These are phyloP conservation scores for Daldinia vernicosa DNA, from an alignment of 495 filamentous ascomycete genomes.

Conservation along the genomic window DNA sequence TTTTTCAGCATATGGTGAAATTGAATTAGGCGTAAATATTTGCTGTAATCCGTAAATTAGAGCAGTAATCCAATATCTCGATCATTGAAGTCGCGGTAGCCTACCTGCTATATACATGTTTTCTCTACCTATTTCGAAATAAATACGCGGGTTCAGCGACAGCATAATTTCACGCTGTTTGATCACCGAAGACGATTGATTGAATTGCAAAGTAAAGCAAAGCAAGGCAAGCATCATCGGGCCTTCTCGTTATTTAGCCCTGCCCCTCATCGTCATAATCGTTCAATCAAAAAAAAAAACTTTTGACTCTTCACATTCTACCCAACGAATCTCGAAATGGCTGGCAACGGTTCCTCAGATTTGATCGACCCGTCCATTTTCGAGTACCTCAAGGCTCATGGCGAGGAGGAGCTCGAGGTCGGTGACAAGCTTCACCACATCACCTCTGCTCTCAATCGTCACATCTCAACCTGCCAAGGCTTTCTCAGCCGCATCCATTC, in stretches of 20 bases:
- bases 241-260: background rate
- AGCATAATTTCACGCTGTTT: background rate
- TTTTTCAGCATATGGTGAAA: too few relatives aligned
- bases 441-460: constrained; percentile 74
- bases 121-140: background rate
- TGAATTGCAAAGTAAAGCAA: background rate
- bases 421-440: constrained; percentile 87
- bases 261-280: constrained; percentile 11
- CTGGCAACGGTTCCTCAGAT: constrained; percentile 35
- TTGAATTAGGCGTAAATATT: too few relatives aligned
- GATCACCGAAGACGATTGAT: background rate
- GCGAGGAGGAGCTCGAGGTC: constrained; percentile 84
- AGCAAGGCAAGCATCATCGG: background rate
- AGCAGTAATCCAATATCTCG: too few relatives aligned
- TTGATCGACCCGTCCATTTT: constrained; percentile 87
- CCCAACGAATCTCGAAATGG: constrained; percentile 38
- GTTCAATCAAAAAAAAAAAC: constrained; percentile 21
- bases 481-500: constrained; percentile 90
- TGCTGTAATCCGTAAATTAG: too few relatives aligned
- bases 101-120: background rate
- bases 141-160: background rate
- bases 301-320: constrained; percentile 9
- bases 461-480: constrained; percentile 74
- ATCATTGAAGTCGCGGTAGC: background rate
- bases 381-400: constrained; percentile 83